Percentiles rank a stretch among this genome's conserved stretches.
Evolutionary conservation across 495 filamentous ascomycete genomes (phyloP).

Genomic region (Glarea lozoyensis): DNA sequence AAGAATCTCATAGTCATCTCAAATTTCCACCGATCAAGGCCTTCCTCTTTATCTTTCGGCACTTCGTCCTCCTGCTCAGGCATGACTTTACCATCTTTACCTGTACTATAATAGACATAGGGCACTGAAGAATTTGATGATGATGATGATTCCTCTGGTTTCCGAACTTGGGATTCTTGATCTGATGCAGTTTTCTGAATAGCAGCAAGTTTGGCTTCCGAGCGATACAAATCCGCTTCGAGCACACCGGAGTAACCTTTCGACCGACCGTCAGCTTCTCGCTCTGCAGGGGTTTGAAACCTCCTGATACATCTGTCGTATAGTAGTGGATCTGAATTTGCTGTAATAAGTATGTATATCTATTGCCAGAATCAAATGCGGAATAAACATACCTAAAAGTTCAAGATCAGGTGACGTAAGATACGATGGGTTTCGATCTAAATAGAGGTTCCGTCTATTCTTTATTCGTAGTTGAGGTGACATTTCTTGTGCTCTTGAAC

Average conservation of each 20-base stretch:
- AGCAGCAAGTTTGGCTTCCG: slow-evolving; percentile 63
- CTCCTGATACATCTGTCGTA: slow-evolving; percentile 71
- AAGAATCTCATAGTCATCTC: slow-evolving; percentile 66
- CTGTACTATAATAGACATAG: slow-evolving; percentile 12
- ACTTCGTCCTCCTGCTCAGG: slow-evolving; percentile 52
- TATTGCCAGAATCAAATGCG: slow-evolving; percentile 10
- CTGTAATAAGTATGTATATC: slow-evolving; percentile 16
- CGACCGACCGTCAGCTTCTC: slow-evolving; percentile 58
- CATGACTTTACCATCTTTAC: slow-evolving; percentile 10
- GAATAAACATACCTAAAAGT: slow-evolving; percentile 14
- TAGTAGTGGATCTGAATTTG: slow-evolving; percentile 58
- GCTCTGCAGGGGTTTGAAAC: slow-evolving; percentile 61
- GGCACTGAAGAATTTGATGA: slow-evolving; percentile 27
- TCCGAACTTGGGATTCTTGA: not conserved
- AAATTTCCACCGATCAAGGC: slow-evolving; percentile 54
- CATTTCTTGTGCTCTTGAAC: not conserved
- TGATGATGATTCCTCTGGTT: not conserved
- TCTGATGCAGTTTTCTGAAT: slow-evolving; percentile 31
- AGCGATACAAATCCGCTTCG: slow-evolving; percentile 58
- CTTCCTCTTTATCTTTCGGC: slow-evolving; percentile 56
- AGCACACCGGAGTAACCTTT: slow-evolving; percentile 65
- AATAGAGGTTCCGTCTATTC: slow-evolving; percentile 21
- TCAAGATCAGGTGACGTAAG: slow-evolving; percentile 20
- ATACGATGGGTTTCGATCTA: slow-evolving; percentile 22
- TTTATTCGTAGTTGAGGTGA: slow-evolving; percentile 16